Evolutionary conservation across 2,329 filamentous ascomycete genomes (phyloP).

Genomic region (Fusarium denticulatum): DNA sequence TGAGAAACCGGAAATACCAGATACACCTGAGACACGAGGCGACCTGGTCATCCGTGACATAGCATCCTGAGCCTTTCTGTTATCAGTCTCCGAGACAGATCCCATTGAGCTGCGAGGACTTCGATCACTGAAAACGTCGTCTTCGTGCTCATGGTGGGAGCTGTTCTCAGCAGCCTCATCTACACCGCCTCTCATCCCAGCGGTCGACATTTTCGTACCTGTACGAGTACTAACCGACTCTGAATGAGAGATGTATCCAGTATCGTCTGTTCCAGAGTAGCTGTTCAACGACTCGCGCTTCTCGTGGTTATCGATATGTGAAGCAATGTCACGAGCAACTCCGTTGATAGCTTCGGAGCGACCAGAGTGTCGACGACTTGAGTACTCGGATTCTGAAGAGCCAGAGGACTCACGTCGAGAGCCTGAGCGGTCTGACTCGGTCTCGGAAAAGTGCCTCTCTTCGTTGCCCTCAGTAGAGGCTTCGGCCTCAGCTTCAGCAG

Average conservation of each 20-base stretch:
- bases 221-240: slow-evolving; percentile 41
- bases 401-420: slow-evolving; percentile 39
- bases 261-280: slow-evolving; percentile 33
- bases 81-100: slow-evolving; percentile 56
- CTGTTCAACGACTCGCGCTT: slow-evolving; percentile 41
- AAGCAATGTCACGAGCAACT: slow-evolving; percentile 62
- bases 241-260: slow-evolving; percentile 40
- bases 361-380: slow-evolving; percentile 52
- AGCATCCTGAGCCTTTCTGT: slow-evolving; percentile 47
- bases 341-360: slow-evolving; percentile 64
- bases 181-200: slow-evolving; percentile 29
- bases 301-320: slow-evolving; percentile 54
- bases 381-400: slow-evolving; percentile 35
- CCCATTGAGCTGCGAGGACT: slow-evolving; percentile 67
- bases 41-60: slow-evolving; percentile 48
- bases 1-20: slow-evolving; percentile 63
- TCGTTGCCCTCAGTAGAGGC: slow-evolving; percentile 9
- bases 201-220: slow-evolving; percentile 37
- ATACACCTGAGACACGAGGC: slow-evolving; percentile 61
- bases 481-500: slow-evolving; percentile 10
- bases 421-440: slow-evolving; percentile 28
- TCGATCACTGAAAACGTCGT: slow-evolving; percentile 68
- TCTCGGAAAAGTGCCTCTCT: slow-evolving; percentile 27
- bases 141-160: slow-evolving; percentile 62
- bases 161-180: slow-evolving; percentile 55